Evolutionary conservation across 768 basidiomycete genomes (phyloP), one percentile per base, ranked within the genome.

Genomic region (Plicaturopsis crispa): DNA sequence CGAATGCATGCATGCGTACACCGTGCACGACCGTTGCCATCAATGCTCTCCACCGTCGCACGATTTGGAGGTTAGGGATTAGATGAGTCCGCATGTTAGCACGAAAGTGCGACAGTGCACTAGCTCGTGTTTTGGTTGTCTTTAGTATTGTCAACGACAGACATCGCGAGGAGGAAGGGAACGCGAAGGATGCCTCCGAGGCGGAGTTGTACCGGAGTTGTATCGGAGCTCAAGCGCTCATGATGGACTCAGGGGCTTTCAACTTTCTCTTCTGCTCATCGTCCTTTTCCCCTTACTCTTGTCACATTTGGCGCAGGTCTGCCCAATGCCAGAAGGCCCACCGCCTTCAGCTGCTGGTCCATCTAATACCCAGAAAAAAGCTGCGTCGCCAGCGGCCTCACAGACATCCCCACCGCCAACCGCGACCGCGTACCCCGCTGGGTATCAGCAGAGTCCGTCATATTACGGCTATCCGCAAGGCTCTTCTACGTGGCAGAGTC

Each of bases 301-400:
- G 26, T 14, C 8, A 28, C 14, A 28, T 28, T 28, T 28, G 18
- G 20, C n/a, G 5, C 35, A 24, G 28, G 23, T 8, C 30, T 28
- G 6, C 21, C 43, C 32, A 16, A 71, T 67, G 66, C 60, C 61
- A 26, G 61, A 58, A 44, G 66, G 63, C 35, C 63, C 63, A 20
- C 63, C 64, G 24, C 48, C 69, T 4, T 56, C 61, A 8, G 65
- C 62, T 36, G 63, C 72, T 16, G 64, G 62, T 6, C 58, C 66
- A 14, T 63, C 67, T 13, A 50, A 53, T 17, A 26, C n/a, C n/a
- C n/a, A n/a, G n/a, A n/a, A n/a, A n/a, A n/a, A n/a, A n/a, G n/a
- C n/a, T n/a, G n/a, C n/a, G n/a, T n/a, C n/a, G n/a, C n/a, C n/a
- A n/a, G n/a, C n/a, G n/a, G n/a, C n/a, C n/a, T n/a, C n/a, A n/a